phyloP scores from a whole-genome alignment of 495 filamentous ascomycete species.

The Lophium mytilinum region DNA sequence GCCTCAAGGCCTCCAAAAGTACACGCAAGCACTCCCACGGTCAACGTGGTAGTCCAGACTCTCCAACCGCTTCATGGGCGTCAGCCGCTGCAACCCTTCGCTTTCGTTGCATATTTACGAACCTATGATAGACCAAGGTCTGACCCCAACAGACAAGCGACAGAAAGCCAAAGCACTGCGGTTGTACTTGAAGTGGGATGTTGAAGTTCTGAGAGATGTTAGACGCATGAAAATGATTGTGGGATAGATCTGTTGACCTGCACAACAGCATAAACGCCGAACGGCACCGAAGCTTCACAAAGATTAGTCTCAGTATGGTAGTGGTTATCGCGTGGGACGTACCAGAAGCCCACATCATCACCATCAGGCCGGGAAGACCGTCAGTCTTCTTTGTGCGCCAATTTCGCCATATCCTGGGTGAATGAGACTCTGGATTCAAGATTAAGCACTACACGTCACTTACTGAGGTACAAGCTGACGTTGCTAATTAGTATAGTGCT shows the following conservation, averaged over 20 bases:
- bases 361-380: slow-evolving; percentile 63
- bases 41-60: slow-evolving; percentile 40
- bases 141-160: slow-evolving; percentile 62
- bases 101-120: slow-evolving; percentile 17
- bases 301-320: not conserved
- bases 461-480: slow-evolving; percentile 38
- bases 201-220: not conserved
- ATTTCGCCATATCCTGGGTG: slow-evolving; percentile 55
- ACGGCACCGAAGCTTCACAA: slow-evolving; percentile 42
- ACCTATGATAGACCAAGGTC: slow-evolving; percentile 55
- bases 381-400: slow-evolving; percentile 63
- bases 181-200: slow-evolving; percentile 63
- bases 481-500: not conserved
- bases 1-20: slow-evolving; percentile 53
- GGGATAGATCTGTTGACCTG: slow-evolving; percentile 30
- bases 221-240: slow-evolving; percentile 4
- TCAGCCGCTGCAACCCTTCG: not conserved
- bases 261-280: slow-evolving; percentile 47
- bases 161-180: slow-evolving; percentile 59
- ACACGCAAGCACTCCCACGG: slow-evolving; percentile 36
- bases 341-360: slow-evolving; percentile 63
- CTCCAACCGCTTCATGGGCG: slow-evolving; percentile 39
- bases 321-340: not conserved
- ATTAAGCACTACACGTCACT: not conserved
- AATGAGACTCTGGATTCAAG: slow-evolving; percentile 9